A percentile compares a stretch with the other conserved stretches of the same genome.
phyloP scores from a whole-genome alignment of 345 rosid species.

The Lumnitzera littorea region DNA sequence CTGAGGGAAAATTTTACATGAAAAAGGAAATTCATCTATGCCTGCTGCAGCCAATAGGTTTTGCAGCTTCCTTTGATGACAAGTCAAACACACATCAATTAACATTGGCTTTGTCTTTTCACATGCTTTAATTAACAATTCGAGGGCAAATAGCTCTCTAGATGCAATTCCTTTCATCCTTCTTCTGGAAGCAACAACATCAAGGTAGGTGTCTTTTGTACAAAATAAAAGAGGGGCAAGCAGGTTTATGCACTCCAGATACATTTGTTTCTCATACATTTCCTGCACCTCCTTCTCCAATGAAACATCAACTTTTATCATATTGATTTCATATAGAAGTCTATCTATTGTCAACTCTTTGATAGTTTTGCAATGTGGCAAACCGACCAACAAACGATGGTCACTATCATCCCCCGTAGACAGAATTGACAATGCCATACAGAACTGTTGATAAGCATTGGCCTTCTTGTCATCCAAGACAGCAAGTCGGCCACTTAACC shows the following conservation, averaged over 20 bases:
- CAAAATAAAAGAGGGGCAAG: conserved; percentile 77
- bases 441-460: conserved; percentile 67
- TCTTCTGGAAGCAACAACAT: conserved; percentile 28
- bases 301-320: conserved; percentile 62
- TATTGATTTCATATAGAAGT: conserved; percentile 67
- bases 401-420: conserved; percentile 27
- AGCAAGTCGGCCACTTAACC: conserved; percentile 87
- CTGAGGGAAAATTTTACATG: conserved; percentile 23
- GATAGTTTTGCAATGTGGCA: conserved; percentile 59
- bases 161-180: conserved; percentile 33
- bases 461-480: conserved; percentile 64
- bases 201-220: conserved; percentile 30
- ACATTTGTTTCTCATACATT: conserved; percentile 70
- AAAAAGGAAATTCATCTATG: conserved; percentile 30
- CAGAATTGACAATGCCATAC: conserved; percentile 57
- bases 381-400: conserved; percentile 32
- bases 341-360: conserved; percentile 53
- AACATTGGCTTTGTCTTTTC: conserved; percentile 53
- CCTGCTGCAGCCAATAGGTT: conserved; percentile 54
- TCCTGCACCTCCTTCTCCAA: conserved; percentile 63
- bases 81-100: conserved; percentile 54
- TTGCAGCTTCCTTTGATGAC: conserved; percentile 78
- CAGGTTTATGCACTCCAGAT: conserved; percentile 52
- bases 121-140: conserved; percentile 62
- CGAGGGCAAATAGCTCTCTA: conserved; percentile 69